A percentile compares a stretch with the other conserved stretches of the same genome.
Conservation (phyloP, 2,329 filamentous ascomycete genomes). For the Didymella arachidicola region DNA sequence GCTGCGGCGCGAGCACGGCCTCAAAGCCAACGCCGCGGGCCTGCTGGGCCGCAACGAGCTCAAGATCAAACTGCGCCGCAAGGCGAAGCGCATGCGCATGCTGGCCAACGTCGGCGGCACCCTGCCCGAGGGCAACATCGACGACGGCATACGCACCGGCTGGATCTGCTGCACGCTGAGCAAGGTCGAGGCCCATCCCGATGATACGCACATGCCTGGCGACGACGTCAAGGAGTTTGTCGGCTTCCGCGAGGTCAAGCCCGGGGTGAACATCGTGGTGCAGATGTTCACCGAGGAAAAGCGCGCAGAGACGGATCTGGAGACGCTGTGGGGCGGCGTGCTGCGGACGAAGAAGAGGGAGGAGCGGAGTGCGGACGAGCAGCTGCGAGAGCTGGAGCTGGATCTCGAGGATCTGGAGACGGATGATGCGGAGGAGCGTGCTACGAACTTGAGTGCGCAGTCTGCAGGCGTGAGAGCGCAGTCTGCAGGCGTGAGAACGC, state of each 20-base stretch:
- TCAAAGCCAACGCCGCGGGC: constrained; percentile 83
- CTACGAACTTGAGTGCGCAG: background rate
- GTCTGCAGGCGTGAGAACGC: background rate
- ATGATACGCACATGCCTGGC: constrained; percentile 43
- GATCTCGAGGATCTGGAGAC: constrained; percentile 34
- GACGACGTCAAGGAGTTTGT: constrained; percentile 65
- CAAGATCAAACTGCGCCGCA: constrained; percentile 82
- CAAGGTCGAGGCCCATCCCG: constrained; percentile 65
- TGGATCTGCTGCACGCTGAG: constrained; percentile 97
- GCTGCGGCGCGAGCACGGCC: constrained; percentile 74
- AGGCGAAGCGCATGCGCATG: constrained; percentile 81
- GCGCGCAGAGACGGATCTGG: constrained; percentile 70
- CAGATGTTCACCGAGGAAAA: constrained; percentile 78
- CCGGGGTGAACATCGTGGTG: constrained; percentile 70
- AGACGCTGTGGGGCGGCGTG: constrained; percentile 66
- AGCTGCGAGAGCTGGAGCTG: constrained; percentile 34
- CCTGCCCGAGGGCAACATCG: constrained; percentile 65
- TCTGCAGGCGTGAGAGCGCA: background rate
- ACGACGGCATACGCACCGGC: constrained; percentile 89
- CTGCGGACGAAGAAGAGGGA: constrained; percentile 54
- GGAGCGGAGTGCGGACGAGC: constrained; percentile 44
- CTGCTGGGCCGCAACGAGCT: constrained; percentile 89
- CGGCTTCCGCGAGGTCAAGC: constrained; percentile 73
- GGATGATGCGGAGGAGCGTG: constrained; percentile 22
- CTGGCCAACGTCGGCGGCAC: constrained; percentile 71